phyloP scores from a whole-genome alignment of 2,329 filamentous ascomycete species.

The Corynespora cassiicola region DNA sequence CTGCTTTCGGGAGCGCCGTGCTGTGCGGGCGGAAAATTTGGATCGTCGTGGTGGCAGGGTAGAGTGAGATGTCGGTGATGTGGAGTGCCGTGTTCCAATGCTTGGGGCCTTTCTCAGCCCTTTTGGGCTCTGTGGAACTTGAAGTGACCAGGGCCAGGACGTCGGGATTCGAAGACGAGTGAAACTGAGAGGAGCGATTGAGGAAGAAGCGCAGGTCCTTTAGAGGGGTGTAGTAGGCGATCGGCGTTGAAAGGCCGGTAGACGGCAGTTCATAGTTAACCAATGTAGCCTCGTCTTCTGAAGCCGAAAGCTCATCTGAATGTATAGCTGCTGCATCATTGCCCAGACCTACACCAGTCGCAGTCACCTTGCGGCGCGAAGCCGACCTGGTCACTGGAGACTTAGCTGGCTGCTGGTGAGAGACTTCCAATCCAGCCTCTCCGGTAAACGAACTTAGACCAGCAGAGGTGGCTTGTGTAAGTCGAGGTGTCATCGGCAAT shows the following conservation, averaged over 20 bases:
- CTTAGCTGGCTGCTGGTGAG: too few relatives aligned
- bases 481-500: slow-evolving; percentile 44
- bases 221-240: slow-evolving; percentile 56
- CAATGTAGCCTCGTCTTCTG: slow-evolving; percentile 8
- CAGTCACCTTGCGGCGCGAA: slow-evolving; percentile 16
- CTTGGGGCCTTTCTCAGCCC: slow-evolving; percentile 50
- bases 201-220: slow-evolving; percentile 47
- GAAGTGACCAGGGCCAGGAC: slow-evolving; percentile 52
- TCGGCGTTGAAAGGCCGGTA: slow-evolving; percentile 48
- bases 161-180: slow-evolving; percentile 47
- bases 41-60: slow-evolving; percentile 35
- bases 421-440: slow-evolving; percentile 15
- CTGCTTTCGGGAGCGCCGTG: slow-evolving; percentile 48
- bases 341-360: slow-evolving; percentile 11
- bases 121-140: slow-evolving; percentile 35
- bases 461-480: slow-evolving; percentile 40
- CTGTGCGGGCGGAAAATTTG: slow-evolving; percentile 54
- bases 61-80: slow-evolving; percentile 47
- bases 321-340: too few relatives aligned
- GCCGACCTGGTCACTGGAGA: slow-evolving; percentile 11
- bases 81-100: slow-evolving; percentile 52
- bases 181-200: slow-evolving; percentile 46
- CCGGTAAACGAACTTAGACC: slow-evolving; percentile 28
- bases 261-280: slow-evolving; percentile 18
- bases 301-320: slow-evolving; percentile 20